Percentiles rank a stretch among this genome's conserved stretches.
These are phyloP conservation scores for Ophiocordyceps camponoti-leonardi DNA, from an alignment of 2,329 filamentous ascomycete genomes.

Conservation along the genomic window DNA sequence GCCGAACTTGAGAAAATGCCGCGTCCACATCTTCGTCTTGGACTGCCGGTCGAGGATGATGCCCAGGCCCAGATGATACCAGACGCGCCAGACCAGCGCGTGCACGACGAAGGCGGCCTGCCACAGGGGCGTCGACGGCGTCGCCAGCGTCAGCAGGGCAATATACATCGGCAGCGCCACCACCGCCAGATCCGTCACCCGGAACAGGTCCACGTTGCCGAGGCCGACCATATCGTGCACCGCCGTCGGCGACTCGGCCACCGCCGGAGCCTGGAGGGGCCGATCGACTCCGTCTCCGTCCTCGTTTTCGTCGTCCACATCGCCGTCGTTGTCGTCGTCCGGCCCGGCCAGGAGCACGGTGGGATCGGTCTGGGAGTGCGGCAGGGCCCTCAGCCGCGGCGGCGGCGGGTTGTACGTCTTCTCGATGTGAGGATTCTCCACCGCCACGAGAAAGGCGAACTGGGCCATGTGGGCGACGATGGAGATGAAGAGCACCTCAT, in stretches of 20 bases:
- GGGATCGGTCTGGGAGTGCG: slow-evolving; percentile 14
- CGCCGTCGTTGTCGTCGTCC: slow-evolving; percentile 2
- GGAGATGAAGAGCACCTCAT: slow-evolving; percentile 92
- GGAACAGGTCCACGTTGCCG: slow-evolving; percentile 72
- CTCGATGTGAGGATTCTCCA: slow-evolving; percentile 96
- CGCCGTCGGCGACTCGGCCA: slow-evolving; percentile 35
- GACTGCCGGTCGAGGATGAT: slow-evolving; percentile 75
- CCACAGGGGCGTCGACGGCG: slow-evolving; percentile 59
- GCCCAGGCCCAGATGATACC: slow-evolving; percentile 82
- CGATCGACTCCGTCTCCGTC: background rate
- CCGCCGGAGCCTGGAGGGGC: background rate
- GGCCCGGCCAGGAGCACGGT: slow-evolving; percentile 9
- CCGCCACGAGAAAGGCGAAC: slow-evolving; percentile 76
- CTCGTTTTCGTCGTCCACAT: background rate
- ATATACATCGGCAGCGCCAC: slow-evolving; percentile 63
- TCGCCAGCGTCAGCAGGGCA: slow-evolving; percentile 53
- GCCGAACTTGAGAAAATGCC: slow-evolving; percentile 94
- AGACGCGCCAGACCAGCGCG: slow-evolving; percentile 69
- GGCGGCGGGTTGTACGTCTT: slow-evolving; percentile 89
- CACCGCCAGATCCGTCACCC: slow-evolving; percentile 69
- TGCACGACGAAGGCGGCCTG: slow-evolving; percentile 68
- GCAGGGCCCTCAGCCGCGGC: slow-evolving; percentile 40
- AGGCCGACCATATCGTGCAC: slow-evolving; percentile 75
- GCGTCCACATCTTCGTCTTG: slow-evolving; percentile 81
- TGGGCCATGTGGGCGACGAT: slow-evolving; percentile 88